Evolutionary conservation across 257 asterid species (phyloP).

Genomic region (Parsonsia alboflavescens): DNA sequence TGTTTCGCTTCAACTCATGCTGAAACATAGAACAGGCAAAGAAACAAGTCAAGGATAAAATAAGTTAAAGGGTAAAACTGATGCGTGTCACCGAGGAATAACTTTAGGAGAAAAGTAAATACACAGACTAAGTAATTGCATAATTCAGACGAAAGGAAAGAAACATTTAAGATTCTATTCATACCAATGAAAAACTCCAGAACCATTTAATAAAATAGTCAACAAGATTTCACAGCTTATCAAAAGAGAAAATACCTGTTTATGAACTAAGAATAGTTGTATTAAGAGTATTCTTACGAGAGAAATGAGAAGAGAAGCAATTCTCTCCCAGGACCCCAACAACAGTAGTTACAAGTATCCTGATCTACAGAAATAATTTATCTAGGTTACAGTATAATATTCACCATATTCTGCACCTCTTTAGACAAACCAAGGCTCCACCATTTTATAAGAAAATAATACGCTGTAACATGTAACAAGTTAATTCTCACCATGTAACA

Average conservation of each 20-base stretch:
- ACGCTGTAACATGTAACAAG: background rate
- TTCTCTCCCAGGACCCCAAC: background rate
- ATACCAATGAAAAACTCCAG: background rate
- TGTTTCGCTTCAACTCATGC: background rate
- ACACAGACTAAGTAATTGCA: background rate
- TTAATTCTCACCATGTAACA: conserved; percentile 62
- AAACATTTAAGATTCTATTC: background rate
- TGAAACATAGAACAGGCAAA: background rate
- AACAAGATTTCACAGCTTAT: background rate
- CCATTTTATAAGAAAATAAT: background rate
- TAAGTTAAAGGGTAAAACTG: background rate
- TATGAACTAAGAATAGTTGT: background rate
- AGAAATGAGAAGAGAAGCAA: background rate
- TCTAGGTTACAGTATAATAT: background rate
- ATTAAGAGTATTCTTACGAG: background rate
- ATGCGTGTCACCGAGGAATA: background rate
- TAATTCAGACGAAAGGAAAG: background rate
- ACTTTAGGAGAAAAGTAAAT: background rate
- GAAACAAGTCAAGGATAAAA: background rate
- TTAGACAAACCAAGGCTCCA: background rate
- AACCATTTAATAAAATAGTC: background rate
- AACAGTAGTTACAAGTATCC: background rate
- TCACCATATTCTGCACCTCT: background rate
- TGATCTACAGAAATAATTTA: background rate
- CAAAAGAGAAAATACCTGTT: background rate